A percentile compares a stretch with the other conserved stretches of the same genome.
Conservation (phyloP, 2,329 filamentous ascomycete species). For the Venturia effusa region DNA sequence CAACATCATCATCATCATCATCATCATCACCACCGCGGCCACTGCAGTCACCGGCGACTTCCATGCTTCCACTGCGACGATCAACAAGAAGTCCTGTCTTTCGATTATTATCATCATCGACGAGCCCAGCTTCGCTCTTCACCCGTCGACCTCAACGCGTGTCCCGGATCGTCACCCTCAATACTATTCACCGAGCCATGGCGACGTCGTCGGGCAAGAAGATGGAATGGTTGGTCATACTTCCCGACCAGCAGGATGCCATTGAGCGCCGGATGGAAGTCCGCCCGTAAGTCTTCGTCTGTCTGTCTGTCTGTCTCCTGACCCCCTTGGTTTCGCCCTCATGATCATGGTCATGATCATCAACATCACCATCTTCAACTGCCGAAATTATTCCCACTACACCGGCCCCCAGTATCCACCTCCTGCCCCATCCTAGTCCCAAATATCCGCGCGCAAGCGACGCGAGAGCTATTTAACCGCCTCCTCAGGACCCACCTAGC, state of each 20-base stretch:
- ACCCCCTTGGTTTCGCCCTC: too few relatives aligned
- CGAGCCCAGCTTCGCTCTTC: not conserved
- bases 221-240: slow-evolving; percentile 40
- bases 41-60: too few relatives aligned
- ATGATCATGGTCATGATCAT: too few relatives aligned
- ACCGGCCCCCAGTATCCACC: not conserved
- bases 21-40: not conserved
- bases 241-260: slow-evolving; percentile 33
- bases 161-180: not conserved
- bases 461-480: not conserved
- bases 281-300: slow-evolving; percentile 22
- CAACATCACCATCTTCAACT: not conserved
- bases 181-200: slow-evolving; percentile 1
- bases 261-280: slow-evolving; percentile 33
- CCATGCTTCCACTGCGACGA: not conserved
- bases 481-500: slow-evolving; percentile 41
- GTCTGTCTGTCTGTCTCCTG: slow-evolving; percentile 22
- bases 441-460: not conserved
- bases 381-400: not conserved
- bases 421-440: not conserved
- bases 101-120: not conserved
- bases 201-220: slow-evolving; percentile 22
- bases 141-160: not conserved
- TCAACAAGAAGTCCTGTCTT: not conserved
- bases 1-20: not conserved